Percentiles rank a stretch among this genome's conserved stretches.
Evolutionary conservation across 768 basidiomycete genomes (phyloP).

Genomic region (Kockovaella imperatae): DNA sequence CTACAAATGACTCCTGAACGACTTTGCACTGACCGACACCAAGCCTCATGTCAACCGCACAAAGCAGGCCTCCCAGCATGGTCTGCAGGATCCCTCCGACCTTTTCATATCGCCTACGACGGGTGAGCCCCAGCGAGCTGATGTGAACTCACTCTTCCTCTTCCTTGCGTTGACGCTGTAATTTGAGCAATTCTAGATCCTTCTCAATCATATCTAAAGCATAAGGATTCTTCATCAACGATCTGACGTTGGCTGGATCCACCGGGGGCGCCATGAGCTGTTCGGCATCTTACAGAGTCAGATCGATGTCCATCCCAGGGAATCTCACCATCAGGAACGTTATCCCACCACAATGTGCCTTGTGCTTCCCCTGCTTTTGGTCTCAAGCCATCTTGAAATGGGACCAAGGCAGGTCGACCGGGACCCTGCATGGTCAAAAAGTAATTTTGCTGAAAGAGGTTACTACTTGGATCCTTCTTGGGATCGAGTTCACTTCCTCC

Average conservation of each 20-base stretch:
- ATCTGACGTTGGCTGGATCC: conserved; percentile 33
- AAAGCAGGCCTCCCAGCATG: conserved; percentile 36
- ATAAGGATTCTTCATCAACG: conserved; percentile 32
- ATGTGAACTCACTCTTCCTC: conserved; percentile 26
- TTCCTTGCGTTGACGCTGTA: conserved; percentile 26
- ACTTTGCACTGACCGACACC: conserved; percentile 23
- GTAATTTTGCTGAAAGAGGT: conserved; percentile 37
- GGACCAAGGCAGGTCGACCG: conserved; percentile 41
- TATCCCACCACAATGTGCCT: conserved; percentile 44
- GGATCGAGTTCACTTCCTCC: conserved; percentile 15
- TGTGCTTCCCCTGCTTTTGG: conserved; percentile 35
- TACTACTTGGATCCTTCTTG: conserved; percentile 24
- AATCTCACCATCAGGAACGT: conserved; percentile 38
- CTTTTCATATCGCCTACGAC: conserved; percentile 36
- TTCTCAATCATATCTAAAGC: conserved; percentile 25
- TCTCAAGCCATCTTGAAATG: conserved; percentile 41
- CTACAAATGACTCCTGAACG: not conserved
- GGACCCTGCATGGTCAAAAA: conserved; percentile 45
- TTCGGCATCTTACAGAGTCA: conserved; percentile 18
- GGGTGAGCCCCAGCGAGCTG: not conserved
- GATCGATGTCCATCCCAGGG: not conserved
- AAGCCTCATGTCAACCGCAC: conserved; percentile 37
- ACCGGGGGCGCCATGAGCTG: conserved; percentile 37
- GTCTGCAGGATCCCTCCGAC: conserved; percentile 41
- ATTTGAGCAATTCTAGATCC: conserved; percentile 39